These are phyloP conservation scores for Cornus suecica DNA, from an alignment of 148 eudicot genomes.

Conservation along the genomic window DNA sequence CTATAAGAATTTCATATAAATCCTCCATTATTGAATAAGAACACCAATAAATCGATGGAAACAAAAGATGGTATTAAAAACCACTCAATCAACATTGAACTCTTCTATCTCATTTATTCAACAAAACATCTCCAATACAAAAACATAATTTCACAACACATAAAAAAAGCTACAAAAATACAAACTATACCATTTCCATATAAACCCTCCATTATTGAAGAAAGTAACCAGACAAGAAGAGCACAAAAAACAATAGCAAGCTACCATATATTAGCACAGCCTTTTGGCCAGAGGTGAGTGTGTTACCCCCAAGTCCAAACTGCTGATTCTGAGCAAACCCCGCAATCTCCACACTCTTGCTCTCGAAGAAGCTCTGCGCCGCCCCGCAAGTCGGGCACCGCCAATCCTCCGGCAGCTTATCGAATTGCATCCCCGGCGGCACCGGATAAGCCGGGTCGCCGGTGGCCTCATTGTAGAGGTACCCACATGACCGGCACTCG, in stretches of 20 bases:
- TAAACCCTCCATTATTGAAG: slow-evolving; percentile 47
- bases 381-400: slow-evolving; percentile 97
- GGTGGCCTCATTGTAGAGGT: slow-evolving; percentile 51
- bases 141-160: not conserved
- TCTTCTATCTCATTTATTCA: not conserved
- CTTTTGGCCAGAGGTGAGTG: slow-evolving; percentile 92
- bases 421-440: slow-evolving; percentile 81
- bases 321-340: slow-evolving; percentile 98
- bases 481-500: slow-evolving; percentile 95
- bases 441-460: slow-evolving; percentile 88
- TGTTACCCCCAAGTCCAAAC: slow-evolving; percentile 87
- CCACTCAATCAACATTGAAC: not conserved
- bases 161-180: not conserved
- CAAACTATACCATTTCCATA: not conserved
- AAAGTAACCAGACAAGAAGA: slow-evolving; percentile 91
- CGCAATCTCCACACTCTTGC: slow-evolving; percentile 96
- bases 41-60: too few species aligned
- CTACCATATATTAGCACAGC: slow-evolving; percentile 79
- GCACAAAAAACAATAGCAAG: slow-evolving; percentile 60
- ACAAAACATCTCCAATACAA: not conserved
- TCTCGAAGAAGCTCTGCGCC: slow-evolving; percentile 78
- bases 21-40: not conserved
- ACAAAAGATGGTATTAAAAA: too few species aligned
- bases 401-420: slow-evolving; percentile 88
- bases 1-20: too few species aligned